Evolutionary conservation across 257 asterid genomes (phyloP).

Genomic region (Nicotiana benthamiana): DNA sequence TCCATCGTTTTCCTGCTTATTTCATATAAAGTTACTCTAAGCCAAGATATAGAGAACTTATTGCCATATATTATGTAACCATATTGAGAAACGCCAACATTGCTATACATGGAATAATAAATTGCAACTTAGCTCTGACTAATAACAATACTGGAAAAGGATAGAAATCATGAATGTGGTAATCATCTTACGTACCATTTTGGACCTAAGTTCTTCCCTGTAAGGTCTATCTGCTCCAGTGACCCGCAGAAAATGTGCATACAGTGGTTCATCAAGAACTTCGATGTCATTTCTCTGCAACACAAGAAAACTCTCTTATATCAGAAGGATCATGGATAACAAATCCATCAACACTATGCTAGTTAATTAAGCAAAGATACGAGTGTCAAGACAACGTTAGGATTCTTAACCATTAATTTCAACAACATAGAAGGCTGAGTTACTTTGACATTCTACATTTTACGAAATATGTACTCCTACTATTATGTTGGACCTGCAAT

Average conservation of each 20-base stretch:
- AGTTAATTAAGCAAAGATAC: not conserved
- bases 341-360: not conserved
- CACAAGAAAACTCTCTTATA: not conserved
- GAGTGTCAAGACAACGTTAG: not conserved
- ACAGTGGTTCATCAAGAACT: slow-evolving; percentile 82
- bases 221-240: slow-evolving; percentile 69
- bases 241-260: slow-evolving; percentile 47
- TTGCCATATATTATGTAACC: not conserved
- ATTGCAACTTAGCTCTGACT: not conserved
- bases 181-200: slow-evolving; percentile 32
- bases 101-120: not conserved
- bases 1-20: slow-evolving; percentile 66
- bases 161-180: not conserved
- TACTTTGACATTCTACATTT: not conserved
- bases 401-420: not conserved
- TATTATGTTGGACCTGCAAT: not conserved
- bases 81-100: not conserved
- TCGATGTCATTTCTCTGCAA: slow-evolving; percentile 73
- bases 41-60: not conserved
- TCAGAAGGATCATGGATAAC: not conserved
- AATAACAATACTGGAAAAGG: not conserved
- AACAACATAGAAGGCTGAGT: not conserved
- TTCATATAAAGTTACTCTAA: not conserved
- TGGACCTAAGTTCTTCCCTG: slow-evolving; percentile 45
- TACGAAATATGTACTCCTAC: not conserved